Percentiles rank a stretch among this genome's conserved stretches.
Conservation (phyloP, 2,329 filamentous ascomycete genomes). For the Ascochyta koolunga region DNA sequence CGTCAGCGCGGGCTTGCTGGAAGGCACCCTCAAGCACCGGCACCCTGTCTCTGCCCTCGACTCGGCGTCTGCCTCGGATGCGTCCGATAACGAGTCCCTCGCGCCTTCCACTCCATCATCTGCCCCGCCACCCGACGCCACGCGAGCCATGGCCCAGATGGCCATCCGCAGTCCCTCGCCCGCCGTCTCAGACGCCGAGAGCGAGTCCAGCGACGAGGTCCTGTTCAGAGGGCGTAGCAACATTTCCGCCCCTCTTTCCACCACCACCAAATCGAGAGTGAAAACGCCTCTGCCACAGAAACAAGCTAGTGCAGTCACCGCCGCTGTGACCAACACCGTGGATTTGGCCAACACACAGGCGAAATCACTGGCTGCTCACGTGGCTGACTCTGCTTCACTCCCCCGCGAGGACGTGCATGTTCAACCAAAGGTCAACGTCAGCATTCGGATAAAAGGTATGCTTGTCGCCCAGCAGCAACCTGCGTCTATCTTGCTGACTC, state of each 20-base stretch:
- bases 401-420: conserved; percentile 8
- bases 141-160: conserved; percentile 39
- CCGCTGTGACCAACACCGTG: neutral
- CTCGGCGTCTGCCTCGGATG: conserved; percentile 13
- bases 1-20: conserved; percentile 61
- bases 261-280: conserved; percentile 7
- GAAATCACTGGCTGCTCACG: neutral
- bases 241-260: conserved; percentile 8
- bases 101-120: conserved; percentile 23
- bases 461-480: neutral
- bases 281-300: conserved; percentile 8
- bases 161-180: conserved; percentile 48
- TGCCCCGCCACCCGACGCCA: conserved; percentile 22
- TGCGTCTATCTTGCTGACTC: neutral
- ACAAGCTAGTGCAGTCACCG: conserved; percentile 2
- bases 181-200: conserved; percentile 28
- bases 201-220: conserved; percentile 65
- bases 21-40: conserved; percentile 45
- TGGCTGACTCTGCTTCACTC: conserved; percentile 4
- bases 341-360: conserved; percentile 3
- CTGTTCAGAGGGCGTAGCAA: conserved; percentile 43
- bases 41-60: conserved; percentile 15
- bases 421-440: conserved; percentile 11
- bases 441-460: conserved; percentile 17
- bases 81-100: conserved; percentile 19